Evolutionary conservation across 352 stramenopile genomes (phyloP), one percentile per base, ranked within the genome.

Genomic region (Salisapilia sapeloensis): DNA sequence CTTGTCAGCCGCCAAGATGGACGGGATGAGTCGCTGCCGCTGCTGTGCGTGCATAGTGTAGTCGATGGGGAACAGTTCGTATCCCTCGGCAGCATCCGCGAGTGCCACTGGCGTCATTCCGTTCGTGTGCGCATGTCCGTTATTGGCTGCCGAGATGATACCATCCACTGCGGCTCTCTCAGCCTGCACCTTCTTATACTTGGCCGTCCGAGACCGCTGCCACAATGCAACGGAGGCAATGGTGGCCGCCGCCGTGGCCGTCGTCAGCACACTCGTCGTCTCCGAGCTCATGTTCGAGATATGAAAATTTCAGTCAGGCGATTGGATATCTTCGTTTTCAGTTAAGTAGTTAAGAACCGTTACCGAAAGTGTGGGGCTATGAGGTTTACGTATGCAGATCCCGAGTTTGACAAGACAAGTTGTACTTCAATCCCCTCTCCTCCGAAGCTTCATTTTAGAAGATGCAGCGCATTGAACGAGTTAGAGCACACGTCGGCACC

Each of bases 11-110:
- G 46, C 38, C 15, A 71, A 18, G 30, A 86, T 77, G 18, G 46
- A 48, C 3, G 42, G 33, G 7, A 74, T 24, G 6, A 62, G 41
- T 21, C 60, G 71, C 20, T 60, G 33, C 23, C 71, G 67, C 44
- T 84, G 66, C 50, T 76, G 48, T 17, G 48, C 58, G 50, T 86
- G 71, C 71, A 86, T 86, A 10, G 54, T 44, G 40, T 76, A 86
- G 55, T 86, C 71, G 42, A 86, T 77, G 15, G 63, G 60, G 40
- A 76, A 86, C 4, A 79, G 46, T 38, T 41, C 17, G 50, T 96
- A 81, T 10, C 76, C 82, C 36, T 93, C 61, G 19, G 71, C 85
- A 6, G 63, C 66, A 16, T 86, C 45, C 29, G 6, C 28, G n/a
- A n/a, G n/a, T n/a, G n/a, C n/a, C n/a, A n/a, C n/a, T n/a, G n/a